Base-by-base conservation (phyloP, 2,329 filamentous ascomycete species). In the Diaporthe vexans region DNA sequence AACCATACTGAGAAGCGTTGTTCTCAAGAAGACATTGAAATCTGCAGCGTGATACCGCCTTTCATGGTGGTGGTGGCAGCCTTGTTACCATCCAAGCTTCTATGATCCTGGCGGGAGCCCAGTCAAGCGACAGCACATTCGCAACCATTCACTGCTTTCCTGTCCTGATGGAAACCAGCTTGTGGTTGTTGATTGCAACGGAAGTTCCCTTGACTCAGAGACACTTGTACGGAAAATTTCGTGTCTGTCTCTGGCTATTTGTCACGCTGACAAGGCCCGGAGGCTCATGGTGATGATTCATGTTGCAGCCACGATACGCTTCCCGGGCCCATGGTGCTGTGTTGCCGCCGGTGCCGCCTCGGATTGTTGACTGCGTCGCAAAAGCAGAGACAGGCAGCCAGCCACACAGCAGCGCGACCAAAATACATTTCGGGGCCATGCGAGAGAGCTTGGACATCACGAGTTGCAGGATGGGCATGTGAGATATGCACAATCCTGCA, bases 341-440 rank as follows among this genome's bases (percentile, higher is more conserved):
- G 46, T 52, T 29, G 35, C 63, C 33, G 19, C 46, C 48, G n/a
- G 33, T 35, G 11, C 33, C n/a, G 33, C 33, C 33, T 54, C 63
- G 63, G 57, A 37, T 24, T 51, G 33, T 40, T 33, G 48, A 63
- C 11, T 72, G 57, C 35, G 15, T 33, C 48, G 24, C 46, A 65
- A 56, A 72, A 72, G 70, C 57, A 72, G 63, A 51, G 57, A 72
- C 33, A 35, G 46, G 35, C 57, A 43, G 33, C 48, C 57, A 63
- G 57, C 43, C 46, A 43, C 56, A 46, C 70, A 54, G 63, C 29
- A 63, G 46, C 57, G 51, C 48, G 26, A 56, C 24, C 40, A 33
- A 52, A n/a, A 17, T 43, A 37, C 29, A 52, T 10, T 40, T 56
- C 35, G 40, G 58, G 24, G 35, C 21, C 57, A 63, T 72, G 70